Conservation (phyloP, 2,329 filamentous ascomycete species). For the Colletotrichum eleusines region DNA sequence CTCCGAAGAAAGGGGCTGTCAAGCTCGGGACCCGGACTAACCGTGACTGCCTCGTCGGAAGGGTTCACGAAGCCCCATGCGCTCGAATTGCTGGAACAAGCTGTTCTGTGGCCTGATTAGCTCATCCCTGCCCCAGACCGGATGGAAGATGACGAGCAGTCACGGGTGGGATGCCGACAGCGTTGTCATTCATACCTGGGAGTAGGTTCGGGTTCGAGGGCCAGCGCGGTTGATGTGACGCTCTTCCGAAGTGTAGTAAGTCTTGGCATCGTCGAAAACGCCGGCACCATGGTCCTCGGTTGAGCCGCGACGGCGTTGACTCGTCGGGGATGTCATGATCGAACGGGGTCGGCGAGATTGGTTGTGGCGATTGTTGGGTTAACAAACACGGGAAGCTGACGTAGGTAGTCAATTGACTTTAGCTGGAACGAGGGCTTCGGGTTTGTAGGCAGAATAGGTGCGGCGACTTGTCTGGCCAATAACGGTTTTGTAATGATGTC, state of each 20-base stretch:
- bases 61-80: constrained; percentile 64
- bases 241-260: constrained; percentile 69
- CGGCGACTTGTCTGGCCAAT: not conserved
- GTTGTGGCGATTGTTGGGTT: not conserved
- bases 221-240: constrained; percentile 64
- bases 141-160: constrained; percentile 14
- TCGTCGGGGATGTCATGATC: constrained; percentile 42
- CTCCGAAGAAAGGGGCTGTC: not conserved
- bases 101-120: constrained; percentile 58
- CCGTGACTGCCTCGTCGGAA: constrained; percentile 71
- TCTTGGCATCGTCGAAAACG: constrained; percentile 69
- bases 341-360: constrained; percentile 17
- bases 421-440: not conserved
- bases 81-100: constrained; percentile 65
- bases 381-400: constrained; percentile 12
- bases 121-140: constrained; percentile 16
- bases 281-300: constrained; percentile 58
- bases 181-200: constrained; percentile 58
- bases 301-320: constrained; percentile 49
- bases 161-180: constrained; percentile 11
- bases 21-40: constrained; percentile 49
- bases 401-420: constrained; percentile 16
- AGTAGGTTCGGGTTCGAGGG: constrained; percentile 67
- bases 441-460: not conserved
- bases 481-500: constrained; percentile 7